phyloP scores from a whole-genome alignment of 2,329 filamentous ascomycete species.

The Monosporascus sp. region DNA sequence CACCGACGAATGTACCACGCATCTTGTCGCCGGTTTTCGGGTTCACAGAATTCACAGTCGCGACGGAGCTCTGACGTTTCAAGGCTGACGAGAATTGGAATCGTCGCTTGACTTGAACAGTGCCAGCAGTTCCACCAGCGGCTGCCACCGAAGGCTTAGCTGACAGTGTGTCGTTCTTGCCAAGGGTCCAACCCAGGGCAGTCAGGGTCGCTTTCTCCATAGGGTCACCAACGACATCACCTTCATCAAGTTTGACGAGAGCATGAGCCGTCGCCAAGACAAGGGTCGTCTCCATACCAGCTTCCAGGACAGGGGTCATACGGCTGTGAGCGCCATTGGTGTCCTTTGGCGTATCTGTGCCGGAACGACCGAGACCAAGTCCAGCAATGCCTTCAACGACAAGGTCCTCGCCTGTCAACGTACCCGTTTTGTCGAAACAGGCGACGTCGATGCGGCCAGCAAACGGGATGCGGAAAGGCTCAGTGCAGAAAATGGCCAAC shows the following conservation, averaged over 20 bases:
- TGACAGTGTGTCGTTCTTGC: conserved; percentile 76
- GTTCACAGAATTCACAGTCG: conserved; percentile 70
- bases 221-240: conserved; percentile 93
- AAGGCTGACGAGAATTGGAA: conserved; percentile 98
- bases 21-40: conserved; percentile 67
- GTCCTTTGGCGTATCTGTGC: conserved; percentile 60
- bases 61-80: conserved; percentile 92
- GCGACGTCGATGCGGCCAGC: conserved; percentile 93
- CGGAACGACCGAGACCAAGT: conserved; percentile 64
- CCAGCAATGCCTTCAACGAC: conserved; percentile 97
- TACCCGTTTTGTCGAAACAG: conserved; percentile 98
- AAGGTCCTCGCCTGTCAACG: conserved; percentile 89
- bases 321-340: conserved; percentile 77
- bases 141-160: conserved; percentile 52
- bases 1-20: conserved; percentile 84
- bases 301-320: conserved; percentile 64
- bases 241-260: conserved; percentile 91
- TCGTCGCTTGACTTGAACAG: conserved; percentile 89
- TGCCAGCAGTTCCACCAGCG: conserved; percentile 54
- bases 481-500: conserved; percentile 96
- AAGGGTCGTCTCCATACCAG: conserved; percentile 77
- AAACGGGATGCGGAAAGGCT: conserved; percentile 96
- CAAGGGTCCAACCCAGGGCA: conserved; percentile 89
- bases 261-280: conserved; percentile 94
- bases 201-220: conserved; percentile 96